Percentiles rank a stretch among this genome's conserved stretches.
Conservation (phyloP, 2,329 filamentous ascomycete genomes). For the Penicillium sp. region DNA sequence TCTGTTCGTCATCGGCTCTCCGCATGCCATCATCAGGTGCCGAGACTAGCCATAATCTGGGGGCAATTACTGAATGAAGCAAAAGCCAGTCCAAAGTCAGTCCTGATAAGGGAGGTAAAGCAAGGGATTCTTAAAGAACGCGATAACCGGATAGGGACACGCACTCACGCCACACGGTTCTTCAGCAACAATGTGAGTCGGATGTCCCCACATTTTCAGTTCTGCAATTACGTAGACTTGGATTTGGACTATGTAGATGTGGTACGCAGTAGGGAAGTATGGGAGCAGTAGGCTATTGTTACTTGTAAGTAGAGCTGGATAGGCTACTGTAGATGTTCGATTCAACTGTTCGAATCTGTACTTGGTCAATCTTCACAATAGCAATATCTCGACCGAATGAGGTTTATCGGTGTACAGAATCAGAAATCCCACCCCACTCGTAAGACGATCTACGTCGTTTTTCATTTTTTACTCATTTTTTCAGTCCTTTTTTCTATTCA, state of each 20-base stretch:
- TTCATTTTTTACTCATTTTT: conserved; percentile 10
- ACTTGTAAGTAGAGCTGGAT: too few species aligned
- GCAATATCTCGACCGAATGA: neutral
- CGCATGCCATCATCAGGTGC: conserved; percentile 12
- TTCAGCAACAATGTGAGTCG: conserved; percentile 18
- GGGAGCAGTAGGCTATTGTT: too few species aligned
- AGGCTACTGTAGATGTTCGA: too few species aligned
- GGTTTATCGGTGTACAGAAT: neutral
- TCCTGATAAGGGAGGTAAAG: conserved; percentile 2
- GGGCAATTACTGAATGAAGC: neutral
- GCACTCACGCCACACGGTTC: conserved; percentile 27
- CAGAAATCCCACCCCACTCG: neutral
- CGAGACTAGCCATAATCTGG: neutral
- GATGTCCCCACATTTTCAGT: conserved; percentile 19
- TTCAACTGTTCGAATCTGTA: too few species aligned
- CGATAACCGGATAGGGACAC: conserved; percentile 26
- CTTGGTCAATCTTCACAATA: neutral
- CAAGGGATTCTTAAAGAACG: conserved; percentile 16
- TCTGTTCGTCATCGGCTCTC: conserved; percentile 11
- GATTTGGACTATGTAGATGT: too few species aligned
- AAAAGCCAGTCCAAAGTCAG: conserved; percentile 4
- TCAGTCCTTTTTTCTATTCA: conserved; percentile 4
- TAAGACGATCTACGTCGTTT: neutral
- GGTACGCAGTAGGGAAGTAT: too few species aligned
- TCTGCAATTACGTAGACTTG: conserved; percentile 6